These are phyloP conservation scores for Chalciporus piperatus DNA, from an alignment of 768 basidiomycete genomes.

Conservation along the genomic window DNA sequence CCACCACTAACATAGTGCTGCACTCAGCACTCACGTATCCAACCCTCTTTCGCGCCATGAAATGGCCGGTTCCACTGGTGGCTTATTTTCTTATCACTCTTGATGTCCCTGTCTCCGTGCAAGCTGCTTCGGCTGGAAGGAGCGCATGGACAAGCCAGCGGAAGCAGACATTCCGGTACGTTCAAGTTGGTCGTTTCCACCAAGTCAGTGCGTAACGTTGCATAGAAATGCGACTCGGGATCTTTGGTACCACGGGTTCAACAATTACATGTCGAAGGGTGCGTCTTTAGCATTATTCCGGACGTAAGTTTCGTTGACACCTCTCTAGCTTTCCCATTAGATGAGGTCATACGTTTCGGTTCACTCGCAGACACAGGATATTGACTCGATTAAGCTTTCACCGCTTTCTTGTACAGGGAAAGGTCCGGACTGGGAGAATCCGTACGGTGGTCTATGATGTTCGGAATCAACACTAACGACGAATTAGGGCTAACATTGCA, in stretches of 20 bases:
- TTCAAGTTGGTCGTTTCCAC: not conserved
- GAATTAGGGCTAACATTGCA: slow-evolving; percentile 61
- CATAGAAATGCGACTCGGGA: slow-evolving; percentile 67
- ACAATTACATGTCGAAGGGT: slow-evolving; percentile 88
- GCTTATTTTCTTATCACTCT: slow-evolving; percentile 38
- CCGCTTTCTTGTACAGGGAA: slow-evolving; percentile 84
- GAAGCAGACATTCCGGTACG: slow-evolving; percentile 57
- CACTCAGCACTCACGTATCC: slow-evolving; percentile 3
- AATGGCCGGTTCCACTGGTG: slow-evolving; percentile 48
- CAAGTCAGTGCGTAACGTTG: not conserved
- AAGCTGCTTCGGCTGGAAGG: slow-evolving; percentile 18
- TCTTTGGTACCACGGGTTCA: slow-evolving; percentile 88
- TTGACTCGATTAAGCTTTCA: slow-evolving; percentile 54
- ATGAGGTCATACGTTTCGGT: slow-evolving; percentile 55
- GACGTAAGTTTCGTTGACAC: slow-evolving; percentile 19
- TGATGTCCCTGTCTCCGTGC: slow-evolving; percentile 23
- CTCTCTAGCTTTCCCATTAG: slow-evolving; percentile 72
- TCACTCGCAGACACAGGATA: slow-evolving; percentile 1
- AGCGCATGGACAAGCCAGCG: slow-evolving; percentile 55
- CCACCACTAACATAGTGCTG: slow-evolving; percentile 4
- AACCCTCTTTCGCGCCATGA: slow-evolving; percentile 26
- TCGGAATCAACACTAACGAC: slow-evolving; percentile 12
- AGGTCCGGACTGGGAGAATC: slow-evolving; percentile 84
- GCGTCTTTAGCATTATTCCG: slow-evolving; percentile 13
- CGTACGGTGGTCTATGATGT: slow-evolving; percentile 47